phyloP scores from a whole-genome alignment of 441 rosid genomes.

The Macaranga tanarius region DNA sequence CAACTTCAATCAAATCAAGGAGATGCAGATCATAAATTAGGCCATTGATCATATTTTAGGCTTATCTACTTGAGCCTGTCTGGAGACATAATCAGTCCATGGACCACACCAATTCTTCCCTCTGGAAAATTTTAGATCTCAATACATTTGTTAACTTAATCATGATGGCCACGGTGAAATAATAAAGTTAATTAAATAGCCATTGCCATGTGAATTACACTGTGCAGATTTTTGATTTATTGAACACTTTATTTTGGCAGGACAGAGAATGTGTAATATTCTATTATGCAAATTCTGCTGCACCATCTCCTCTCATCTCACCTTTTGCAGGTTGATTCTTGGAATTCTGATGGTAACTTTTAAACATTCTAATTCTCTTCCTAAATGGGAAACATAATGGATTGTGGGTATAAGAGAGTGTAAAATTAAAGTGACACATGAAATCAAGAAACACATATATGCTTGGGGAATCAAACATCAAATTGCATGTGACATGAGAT shows the following conservation, averaged over 20 bases:
- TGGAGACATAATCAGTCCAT: neutral
- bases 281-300: neutral
- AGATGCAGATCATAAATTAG: neutral
- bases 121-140: neutral
- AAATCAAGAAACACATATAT: neutral
- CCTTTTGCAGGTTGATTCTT: neutral
- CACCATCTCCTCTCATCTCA: neutral
- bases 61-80: neutral
- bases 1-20: neutral
- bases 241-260: neutral
- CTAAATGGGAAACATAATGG: neutral
- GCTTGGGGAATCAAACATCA: slow-evolving; percentile 8
- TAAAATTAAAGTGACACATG: neutral
- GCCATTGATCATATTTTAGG: neutral
- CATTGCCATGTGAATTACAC: neutral
- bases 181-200: neutral
- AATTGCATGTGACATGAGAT: slow-evolving; percentile 13
- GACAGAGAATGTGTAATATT: neutral
- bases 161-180: too few species aligned
- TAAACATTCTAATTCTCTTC: neutral
- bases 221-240: neutral
- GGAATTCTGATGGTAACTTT: neutral
- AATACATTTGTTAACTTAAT: neutral
- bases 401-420: too few species aligned
- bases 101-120: neutral